Evolutionary conservation across 1,284 basidiomycete genomes (phyloP), one percentile per base, ranked within the genome.

Genomic region (Cryptococcus jaspeensis): DNA sequence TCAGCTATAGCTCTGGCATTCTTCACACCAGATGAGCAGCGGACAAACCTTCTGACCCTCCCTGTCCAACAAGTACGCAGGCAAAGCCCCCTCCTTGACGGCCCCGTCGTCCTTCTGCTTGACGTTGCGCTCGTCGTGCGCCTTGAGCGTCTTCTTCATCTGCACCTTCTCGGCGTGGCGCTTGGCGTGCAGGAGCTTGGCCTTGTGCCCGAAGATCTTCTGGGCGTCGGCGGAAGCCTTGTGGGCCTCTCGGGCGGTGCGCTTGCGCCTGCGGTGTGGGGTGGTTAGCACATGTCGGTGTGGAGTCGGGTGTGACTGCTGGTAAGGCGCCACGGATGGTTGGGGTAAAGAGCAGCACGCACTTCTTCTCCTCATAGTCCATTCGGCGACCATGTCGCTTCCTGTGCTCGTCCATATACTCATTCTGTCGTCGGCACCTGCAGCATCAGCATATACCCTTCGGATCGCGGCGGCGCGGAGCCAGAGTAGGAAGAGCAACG

Each of bases 91-190:
- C 58, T 95, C 90, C 54, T 90, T 88, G 41, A 88, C 85, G 9
- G 87, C 83, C 3, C 85, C 85, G 20, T 86, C 83, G 74, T 94
- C 91, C 59, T 91, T 85, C 71, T 94, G 89, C 80, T 96, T 99
- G 81, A 98, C 87, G 74, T 99, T 93, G 63, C 95, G 87, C 79
- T 99, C 94, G 79, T 99, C 96, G 81, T 99, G 96, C 32, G 93
- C 92, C 77, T 97, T 97, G 80, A 99, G 87, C 41, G 92, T 95
- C 84, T 99, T 99, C 80, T 95, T 96, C 82, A 99, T 90, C 76
- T 95, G 92, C 45, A 99, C 90, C 82, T 99, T 99, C 81, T 99
- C 92, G 40, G 91, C 85, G 79, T 98, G 92, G 58, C 93, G 88
- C 79, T 89, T 93, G 55, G 92, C 92, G 76, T 99, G 96, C 36